phyloP scores from a whole-genome alignment of 2,329 filamentous ascomycete genomes.

The Epichloe typhina region DNA sequence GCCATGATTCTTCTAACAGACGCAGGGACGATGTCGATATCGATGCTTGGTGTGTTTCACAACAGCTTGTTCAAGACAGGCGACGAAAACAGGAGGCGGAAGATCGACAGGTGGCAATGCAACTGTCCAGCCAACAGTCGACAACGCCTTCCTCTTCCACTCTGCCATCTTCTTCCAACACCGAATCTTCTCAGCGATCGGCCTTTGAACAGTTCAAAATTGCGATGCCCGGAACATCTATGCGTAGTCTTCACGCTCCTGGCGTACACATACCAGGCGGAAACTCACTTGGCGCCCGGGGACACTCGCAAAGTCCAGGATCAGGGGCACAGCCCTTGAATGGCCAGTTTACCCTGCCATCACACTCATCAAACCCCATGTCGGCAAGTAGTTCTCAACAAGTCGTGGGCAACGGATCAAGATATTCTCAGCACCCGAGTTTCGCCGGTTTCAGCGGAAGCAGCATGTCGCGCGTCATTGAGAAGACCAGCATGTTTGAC shows the following conservation, averaged over 20 bases:
- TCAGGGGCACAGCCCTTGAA: background rate
- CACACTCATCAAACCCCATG: background rate
- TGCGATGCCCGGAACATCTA: background rate
- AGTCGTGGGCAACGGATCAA: background rate
- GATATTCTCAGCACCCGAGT: background rate
- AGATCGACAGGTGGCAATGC: constrained; percentile 17
- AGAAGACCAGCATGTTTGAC: constrained; percentile 24
- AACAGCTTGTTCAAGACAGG: constrained; percentile 23
- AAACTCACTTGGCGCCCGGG: background rate
- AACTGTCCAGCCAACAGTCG: constrained; percentile 13
- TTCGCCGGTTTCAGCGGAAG: constrained; percentile 3
- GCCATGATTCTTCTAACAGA: background rate
- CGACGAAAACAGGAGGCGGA: constrained; percentile 16
- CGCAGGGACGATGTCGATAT: constrained; percentile 21
- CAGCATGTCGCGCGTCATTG: constrained; percentile 22
- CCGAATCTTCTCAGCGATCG: constrained; percentile 7
- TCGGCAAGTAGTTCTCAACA: background rate
- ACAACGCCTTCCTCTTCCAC: background rate
- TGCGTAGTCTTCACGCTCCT: too few relatives aligned
- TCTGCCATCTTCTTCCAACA: background rate
- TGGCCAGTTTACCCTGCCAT: background rate
- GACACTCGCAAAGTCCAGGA: background rate
- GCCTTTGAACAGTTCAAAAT: constrained; percentile 6
- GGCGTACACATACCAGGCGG: background rate
- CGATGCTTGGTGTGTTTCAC: constrained; percentile 14